A percentile compares a stretch with the other conserved stretches of the same genome.
phyloP scores from a whole-genome alignment of 2,329 filamentous ascomycete genomes.

The Pseudocercospora vitis region DNA sequence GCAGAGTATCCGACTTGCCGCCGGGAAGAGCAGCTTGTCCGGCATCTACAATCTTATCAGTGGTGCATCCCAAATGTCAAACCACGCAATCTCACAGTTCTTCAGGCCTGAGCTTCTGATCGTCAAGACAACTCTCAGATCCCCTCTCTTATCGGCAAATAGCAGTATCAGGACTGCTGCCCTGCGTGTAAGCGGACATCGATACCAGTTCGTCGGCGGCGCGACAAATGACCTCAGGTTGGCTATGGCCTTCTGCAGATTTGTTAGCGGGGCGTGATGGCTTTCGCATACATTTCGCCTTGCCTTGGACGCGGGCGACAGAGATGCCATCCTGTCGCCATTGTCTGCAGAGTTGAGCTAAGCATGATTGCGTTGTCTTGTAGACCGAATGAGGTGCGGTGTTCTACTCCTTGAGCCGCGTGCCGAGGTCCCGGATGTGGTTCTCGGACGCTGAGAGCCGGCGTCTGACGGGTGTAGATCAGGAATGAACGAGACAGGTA shows the following conservation, averaged over 20 bases:
- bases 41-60: constrained; percentile 48
- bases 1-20: constrained; percentile 57
- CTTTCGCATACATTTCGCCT: not conserved
- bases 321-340: constrained; percentile 35
- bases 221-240: constrained; percentile 57
- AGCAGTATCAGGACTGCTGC: constrained; percentile 86
- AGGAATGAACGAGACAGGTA: too few species aligned
- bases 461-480: not conserved
- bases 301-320: constrained; percentile 39
- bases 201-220: constrained; percentile 58
- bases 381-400: constrained; percentile 11
- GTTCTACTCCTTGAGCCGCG: constrained; percentile 8
- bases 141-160: constrained; percentile 78
- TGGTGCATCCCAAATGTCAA: not conserved
- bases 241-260: constrained; percentile 49
- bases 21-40: constrained; percentile 49
- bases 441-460: not conserved
- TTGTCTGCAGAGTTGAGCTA: constrained; percentile 16
- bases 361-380: constrained; percentile 6
- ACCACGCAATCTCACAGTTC: constrained; percentile 48
- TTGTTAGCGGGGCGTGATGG: constrained; percentile 9
- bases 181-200: constrained; percentile 62
- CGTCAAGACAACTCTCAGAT: constrained; percentile 67
- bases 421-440: constrained; percentile 17
- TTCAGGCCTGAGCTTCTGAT: constrained; percentile 60